Conservation (phyloP, 768 basidiomycete genomes). For the Obba rivulosa region DNA sequence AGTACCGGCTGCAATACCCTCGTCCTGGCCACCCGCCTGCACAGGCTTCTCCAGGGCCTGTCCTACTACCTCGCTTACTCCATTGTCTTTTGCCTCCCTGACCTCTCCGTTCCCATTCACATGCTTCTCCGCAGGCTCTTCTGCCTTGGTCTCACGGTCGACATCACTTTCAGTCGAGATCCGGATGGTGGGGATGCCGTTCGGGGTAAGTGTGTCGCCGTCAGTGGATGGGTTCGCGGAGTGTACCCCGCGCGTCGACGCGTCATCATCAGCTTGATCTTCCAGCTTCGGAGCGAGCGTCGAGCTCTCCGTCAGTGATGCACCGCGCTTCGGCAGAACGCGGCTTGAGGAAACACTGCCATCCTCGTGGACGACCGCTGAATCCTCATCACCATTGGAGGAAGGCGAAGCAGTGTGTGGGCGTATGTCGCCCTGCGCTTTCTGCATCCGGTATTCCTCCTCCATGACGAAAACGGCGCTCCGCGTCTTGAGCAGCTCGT, state of each 20-base stretch:
- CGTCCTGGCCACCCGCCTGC: conserved; percentile 31
- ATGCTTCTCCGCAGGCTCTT: conserved; percentile 37
- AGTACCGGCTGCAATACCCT: conserved; percentile 16
- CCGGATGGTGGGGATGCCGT: conserved; percentile 51
- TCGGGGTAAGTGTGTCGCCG: conserved; percentile 20
- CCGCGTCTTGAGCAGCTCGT: conserved; percentile 93
- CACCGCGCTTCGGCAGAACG: conserved; percentile 9
- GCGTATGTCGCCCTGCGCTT: conserved; percentile 69
- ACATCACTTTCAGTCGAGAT: conserved; percentile 50
- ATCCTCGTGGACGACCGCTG: conserved; percentile 55
- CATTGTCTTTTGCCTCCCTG: conserved; percentile 34
- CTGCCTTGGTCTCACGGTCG: conserved; percentile 42
- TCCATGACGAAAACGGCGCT: conserved; percentile 98
- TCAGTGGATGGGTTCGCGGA: conserved; percentile 16
- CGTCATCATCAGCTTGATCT: conserved; percentile 52
- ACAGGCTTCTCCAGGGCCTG: conserved; percentile 37
- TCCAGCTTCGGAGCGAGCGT: conserved; percentile 23
- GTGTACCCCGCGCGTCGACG: conserved; percentile 59
- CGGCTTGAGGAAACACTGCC: conserved; percentile 17
- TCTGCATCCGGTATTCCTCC: conserved; percentile 98
- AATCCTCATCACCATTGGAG: conserved; percentile 16
- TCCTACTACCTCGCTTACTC: conserved; percentile 16
- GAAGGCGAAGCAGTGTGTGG: conserved; percentile 15
- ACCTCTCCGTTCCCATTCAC: conserved; percentile 34
- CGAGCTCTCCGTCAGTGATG: conserved; percentile 13